Evolutionary conservation across 2,329 filamentous ascomycete genomes (phyloP).

Genomic region (Raffaelea arxii): DNA sequence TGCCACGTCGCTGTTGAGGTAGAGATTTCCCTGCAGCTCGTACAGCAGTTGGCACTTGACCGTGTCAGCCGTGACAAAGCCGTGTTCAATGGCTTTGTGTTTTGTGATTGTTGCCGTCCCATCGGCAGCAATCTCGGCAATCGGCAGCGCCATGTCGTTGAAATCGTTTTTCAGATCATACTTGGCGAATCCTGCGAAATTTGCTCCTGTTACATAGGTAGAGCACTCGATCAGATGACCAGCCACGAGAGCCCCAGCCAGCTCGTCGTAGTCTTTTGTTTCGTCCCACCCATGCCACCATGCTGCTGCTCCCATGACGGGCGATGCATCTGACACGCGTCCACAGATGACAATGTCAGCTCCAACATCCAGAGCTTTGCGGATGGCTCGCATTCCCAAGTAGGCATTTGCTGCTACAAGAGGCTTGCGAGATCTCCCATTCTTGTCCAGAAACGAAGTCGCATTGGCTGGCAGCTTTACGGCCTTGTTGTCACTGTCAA

Average conservation of each 20-base stretch:
- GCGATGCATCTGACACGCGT: slow-evolving; percentile 27
- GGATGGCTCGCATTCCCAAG: slow-evolving; percentile 30
- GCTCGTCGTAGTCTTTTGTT: slow-evolving; percentile 30
- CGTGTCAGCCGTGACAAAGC: slow-evolving; percentile 9
- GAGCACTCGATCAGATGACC: slow-evolving; percentile 35
- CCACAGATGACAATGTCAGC: slow-evolving; percentile 29
- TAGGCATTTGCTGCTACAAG: slow-evolving; percentile 27
- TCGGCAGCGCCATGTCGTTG: slow-evolving; percentile 34
- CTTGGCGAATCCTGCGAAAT: slow-evolving; percentile 33
- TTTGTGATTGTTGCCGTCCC: slow-evolving; percentile 17
- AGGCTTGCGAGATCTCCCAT: too few relatives aligned
- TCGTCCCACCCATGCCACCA: slow-evolving; percentile 36
- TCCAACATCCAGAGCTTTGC: slow-evolving; percentile 21
- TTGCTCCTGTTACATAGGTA: slow-evolving; percentile 34
- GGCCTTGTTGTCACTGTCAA: not conserved
- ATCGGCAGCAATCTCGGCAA: slow-evolving; percentile 36
- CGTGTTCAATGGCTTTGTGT: slow-evolving; percentile 10
- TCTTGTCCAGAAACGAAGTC: not conserved
- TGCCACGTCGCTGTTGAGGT: not conserved
- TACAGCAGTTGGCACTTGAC: slow-evolving; percentile 15
- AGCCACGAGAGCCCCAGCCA: slow-evolving; percentile 31
- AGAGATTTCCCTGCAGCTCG: not conserved
- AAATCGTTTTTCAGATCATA: slow-evolving; percentile 27
- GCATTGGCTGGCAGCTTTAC: not conserved
- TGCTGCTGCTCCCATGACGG: slow-evolving; percentile 36